These are phyloP conservation scores for Angophora floribunda DNA, from an alignment of 345 rosid species.

Conservation along the genomic window DNA sequence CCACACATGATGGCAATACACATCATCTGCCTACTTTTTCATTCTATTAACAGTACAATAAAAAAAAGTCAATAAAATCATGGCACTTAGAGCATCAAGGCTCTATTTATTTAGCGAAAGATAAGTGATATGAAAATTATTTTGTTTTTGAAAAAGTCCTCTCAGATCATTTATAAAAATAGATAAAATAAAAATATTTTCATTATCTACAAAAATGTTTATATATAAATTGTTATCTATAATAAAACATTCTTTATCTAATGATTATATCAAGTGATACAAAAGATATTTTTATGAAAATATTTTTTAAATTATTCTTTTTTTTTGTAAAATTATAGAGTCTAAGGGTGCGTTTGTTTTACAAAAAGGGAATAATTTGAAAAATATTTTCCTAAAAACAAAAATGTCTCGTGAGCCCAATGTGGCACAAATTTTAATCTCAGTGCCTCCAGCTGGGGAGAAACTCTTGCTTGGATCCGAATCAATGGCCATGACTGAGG, in stretches of 20 bases:
- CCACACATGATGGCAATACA: neutral
- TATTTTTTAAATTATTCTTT: no score
- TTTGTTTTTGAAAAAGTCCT: neutral
- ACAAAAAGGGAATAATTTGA: neutral
- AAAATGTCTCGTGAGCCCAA: neutral
- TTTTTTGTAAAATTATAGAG: neutral
- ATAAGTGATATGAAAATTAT: accelerated
- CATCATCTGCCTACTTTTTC: neutral
- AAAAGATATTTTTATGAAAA: no score
- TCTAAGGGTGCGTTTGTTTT: no score
- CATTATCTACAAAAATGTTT: no score
- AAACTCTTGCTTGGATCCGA: neutral
- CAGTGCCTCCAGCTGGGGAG: accelerated
- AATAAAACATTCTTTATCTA: no score
- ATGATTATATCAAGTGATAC: neutral
- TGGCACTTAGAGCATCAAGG: neutral
- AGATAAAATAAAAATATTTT: no score
- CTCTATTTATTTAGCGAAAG: neutral
- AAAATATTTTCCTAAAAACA: neutral
- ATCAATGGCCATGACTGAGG: neutral
- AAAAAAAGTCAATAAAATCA: neutral
- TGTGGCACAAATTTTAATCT: neutral
- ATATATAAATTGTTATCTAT: no score
- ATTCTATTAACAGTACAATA: neutral
- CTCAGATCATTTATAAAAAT: no score